These are phyloP conservation scores for Malania oleifera DNA, from an alignment of 164 flowering plant genomes.

Conservation along the genomic window DNA sequence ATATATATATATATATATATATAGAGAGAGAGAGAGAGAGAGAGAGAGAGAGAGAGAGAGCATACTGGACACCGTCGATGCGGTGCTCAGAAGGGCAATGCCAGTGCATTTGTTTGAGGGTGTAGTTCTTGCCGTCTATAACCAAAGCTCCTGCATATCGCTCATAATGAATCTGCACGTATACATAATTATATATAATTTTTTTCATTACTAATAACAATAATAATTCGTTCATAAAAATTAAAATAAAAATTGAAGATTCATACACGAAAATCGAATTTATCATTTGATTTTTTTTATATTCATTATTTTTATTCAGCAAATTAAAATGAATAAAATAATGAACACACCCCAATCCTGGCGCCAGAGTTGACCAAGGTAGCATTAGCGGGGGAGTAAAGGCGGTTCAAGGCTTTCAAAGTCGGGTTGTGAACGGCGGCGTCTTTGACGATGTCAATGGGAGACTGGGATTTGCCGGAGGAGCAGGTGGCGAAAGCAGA, in stretches of 20 bases:
- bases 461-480: conserved; percentile 51
- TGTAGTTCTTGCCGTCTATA: conserved; percentile 37
- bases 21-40: not conserved
- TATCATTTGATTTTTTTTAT: too few species aligned
- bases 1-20: too few species aligned
- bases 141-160: conserved; percentile 26
- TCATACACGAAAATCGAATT: not conserved
- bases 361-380: conserved; percentile 44
- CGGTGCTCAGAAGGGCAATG: conserved; percentile 72
- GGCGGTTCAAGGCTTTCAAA: conserved; percentile 31
- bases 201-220: too few species aligned
- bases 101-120: conserved; percentile 54
- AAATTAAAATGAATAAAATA: not conserved
- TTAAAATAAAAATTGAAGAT: not conserved
- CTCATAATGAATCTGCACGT: conserved; percentile 28
- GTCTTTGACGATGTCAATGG: conserved; percentile 38
- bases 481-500: conserved; percentile 30
- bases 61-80: conserved; percentile 44
- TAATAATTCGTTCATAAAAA: too few species aligned
- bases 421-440: conserved; percentile 11
- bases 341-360: conserved; percentile 39
- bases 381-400: conserved; percentile 38
- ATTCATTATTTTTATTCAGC: too few species aligned
- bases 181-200: too few species aligned
- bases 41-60: conserved; percentile 7